A percentile compares a stretch with the other conserved stretches of the same genome.
phyloP scores from a whole-genome alignment of 176 grass and related monocot genomes.

The Panicum miliaceum region DNA sequence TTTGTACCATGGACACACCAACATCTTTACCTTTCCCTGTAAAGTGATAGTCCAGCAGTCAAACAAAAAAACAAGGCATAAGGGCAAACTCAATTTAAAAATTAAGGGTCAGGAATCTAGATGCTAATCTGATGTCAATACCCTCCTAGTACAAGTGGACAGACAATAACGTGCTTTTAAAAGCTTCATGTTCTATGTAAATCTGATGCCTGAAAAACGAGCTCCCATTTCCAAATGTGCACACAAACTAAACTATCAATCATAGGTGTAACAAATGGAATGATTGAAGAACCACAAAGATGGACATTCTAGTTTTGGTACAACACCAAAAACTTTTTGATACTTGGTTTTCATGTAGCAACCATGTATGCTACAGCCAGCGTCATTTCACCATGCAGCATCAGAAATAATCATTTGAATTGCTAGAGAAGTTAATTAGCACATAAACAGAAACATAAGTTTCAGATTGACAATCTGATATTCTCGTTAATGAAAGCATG shows the following conservation, averaged over 20 bases:
- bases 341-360: slow-evolving; percentile 26
- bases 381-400: slow-evolving; percentile 19
- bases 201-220: neutral
- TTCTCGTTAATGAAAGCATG: slow-evolving; percentile 22
- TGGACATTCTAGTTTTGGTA: slow-evolving; percentile 2
- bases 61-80: slow-evolving; percentile 24
- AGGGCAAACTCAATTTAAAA: slow-evolving; percentile 9
- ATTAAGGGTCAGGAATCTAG: neutral
- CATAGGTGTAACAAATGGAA: slow-evolving; percentile 4
- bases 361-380: neutral
- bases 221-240: neutral
- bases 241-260: slow-evolving; percentile 13
- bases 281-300: slow-evolving; percentile 4
- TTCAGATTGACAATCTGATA: slow-evolving; percentile 5
- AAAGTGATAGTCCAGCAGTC: slow-evolving; percentile 28
- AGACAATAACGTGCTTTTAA: slow-evolving; percentile 7
- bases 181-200: slow-evolving; percentile 28
- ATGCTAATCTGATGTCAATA: neutral
- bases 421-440: slow-evolving; percentile 14
- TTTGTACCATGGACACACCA: slow-evolving; percentile 73
- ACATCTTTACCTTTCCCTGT: slow-evolving; percentile 82
- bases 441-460: slow-evolving; percentile 12
- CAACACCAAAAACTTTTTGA: neutral
- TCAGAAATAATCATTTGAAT: slow-evolving; percentile 22
- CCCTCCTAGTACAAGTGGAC: neutral